phyloP scores from a whole-genome alignment of 2,329 filamentous ascomycete species.

The Talaromyces sp. region DNA sequence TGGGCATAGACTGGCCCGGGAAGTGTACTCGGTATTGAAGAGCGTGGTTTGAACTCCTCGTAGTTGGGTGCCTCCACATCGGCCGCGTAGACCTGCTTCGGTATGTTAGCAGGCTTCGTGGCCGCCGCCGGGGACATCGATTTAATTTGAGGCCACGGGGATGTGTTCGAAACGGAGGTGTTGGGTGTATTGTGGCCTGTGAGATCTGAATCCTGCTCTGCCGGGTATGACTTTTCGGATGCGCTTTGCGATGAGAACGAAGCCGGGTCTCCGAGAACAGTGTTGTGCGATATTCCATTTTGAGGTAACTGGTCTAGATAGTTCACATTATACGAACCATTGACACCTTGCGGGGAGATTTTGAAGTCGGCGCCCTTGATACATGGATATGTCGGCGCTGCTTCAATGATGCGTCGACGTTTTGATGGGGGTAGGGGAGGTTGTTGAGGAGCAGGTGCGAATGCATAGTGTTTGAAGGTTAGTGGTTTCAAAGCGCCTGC shows the following conservation, averaged over 20 bases:
- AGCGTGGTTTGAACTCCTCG: slow-evolving; percentile 64
- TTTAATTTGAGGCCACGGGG: slow-evolving; percentile 7
- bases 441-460: slow-evolving; percentile 7
- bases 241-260: slow-evolving; percentile 20
- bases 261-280: background rate
- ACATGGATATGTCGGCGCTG: background rate
- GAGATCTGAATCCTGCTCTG: slow-evolving; percentile 21
- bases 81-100: background rate
- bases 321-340: background rate
- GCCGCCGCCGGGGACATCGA: background rate
- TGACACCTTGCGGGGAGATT: background rate
- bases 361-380: slow-evolving; percentile 3
- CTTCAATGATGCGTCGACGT: slow-evolving; percentile 15
- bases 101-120: background rate
- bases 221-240: slow-evolving; percentile 19
- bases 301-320: background rate
- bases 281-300: background rate
- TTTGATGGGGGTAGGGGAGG: slow-evolving; percentile 10
- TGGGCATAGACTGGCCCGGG: slow-evolving; percentile 76
- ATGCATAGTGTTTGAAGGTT: slow-evolving; percentile 18
- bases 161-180: slow-evolving; percentile 25
- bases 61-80: slow-evolving; percentile 22
- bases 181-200: slow-evolving; percentile 25
- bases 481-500: slow-evolving; percentile 2
- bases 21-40: slow-evolving; percentile 77